Evolutionary conservation across 192 early-diverging fungal genomes (phyloP), one percentile per base, ranked within the genome.

Genomic region (Dissophora ornata): DNA sequence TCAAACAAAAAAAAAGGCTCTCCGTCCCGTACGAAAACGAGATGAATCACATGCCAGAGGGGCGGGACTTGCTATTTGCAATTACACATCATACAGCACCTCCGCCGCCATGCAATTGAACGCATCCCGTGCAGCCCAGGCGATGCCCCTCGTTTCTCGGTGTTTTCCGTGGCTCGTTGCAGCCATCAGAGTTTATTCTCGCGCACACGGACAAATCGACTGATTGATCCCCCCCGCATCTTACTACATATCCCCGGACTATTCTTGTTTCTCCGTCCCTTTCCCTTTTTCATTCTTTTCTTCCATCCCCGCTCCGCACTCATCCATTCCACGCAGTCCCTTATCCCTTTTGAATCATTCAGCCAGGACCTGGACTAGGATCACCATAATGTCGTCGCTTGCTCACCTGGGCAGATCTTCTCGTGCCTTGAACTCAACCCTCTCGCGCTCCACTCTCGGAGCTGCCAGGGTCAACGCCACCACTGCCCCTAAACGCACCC

Each of bases 381-480:
- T 45, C 62, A n/a, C 38, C 62, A 75, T 54, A 10, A 74, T 74
- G 70, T 75, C 71, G 11, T 65, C 63, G 19, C 62, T 74, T 28
- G 42, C 51, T 19, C 53, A 58, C 21, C 42, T 71, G 42, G 54
- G 57, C 36, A 62, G 70, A 63, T 65, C 70, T 22, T 65, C 71
- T 41, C 71, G 71, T 54, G 71, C 57, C 16, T 50, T 75, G 44
- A 65, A 62, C 47, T 52, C 73, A 0, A 33, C 58, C 36, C 32
- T 66, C 36, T 21, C 71, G 25, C 57, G 56, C 18, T 66, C 57
- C 22, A 25, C 57, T 13, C 21, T 58, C 24, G 10, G 49, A 16
- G 34, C 45, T 38, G 49, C 58, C 30, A 70, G 51, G 42, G 32
- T 34, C 44, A 61, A 40, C 47, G 24, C 44, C 15, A 42, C 15